Base-by-base conservation (phyloP, 139 green algal species). In the Monoraphidium neglectum region DNA sequence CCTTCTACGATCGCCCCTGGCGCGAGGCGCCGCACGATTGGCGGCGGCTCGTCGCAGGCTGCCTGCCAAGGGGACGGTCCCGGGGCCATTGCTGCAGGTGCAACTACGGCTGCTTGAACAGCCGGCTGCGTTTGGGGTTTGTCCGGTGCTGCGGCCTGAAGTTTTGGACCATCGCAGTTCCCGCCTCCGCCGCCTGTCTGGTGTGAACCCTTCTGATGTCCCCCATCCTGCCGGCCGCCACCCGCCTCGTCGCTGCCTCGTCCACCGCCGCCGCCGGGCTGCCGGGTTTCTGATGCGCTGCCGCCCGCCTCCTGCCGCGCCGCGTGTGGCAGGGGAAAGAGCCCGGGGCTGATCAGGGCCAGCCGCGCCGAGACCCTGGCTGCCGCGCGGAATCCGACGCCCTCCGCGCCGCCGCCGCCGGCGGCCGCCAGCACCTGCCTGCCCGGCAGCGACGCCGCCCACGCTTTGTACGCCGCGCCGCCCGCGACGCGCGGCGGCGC, bases 241-340 rank as follows among this genome's bases (percentile, higher is more conserved):
- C 43, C 43, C n/a, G n/a, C n/a, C n/a, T n/a, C n/a, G n/a, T n/a
- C n/a, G n/a, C n/a, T n/a, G n/a, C n/a, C n/a, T n/a, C n/a, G n/a
- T n/a, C n/a, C n/a, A n/a, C n/a, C n/a, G n/a, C n/a, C n/a, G n/a
- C n/a, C n/a, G n/a, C n/a, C n/a, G n/a, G n/a, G n/a, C n/a, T n/a
- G n/a, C n/a, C n/a, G n/a, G n/a, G n/a, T n/a, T n/a, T n/a, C n/a
- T n/a, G n/a, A n/a, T n/a, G n/a, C n/a, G n/a, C 10, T 16, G 6
- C 32, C 21, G 64, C 21, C 30, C 8, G 56, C 43, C 60, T 26
- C 16, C 68, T 53, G 1, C 28, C 35, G 6, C 21, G 37, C 53
- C 5, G 46, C 47, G 35, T 71, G 74, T 4, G 87, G 87, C 67
- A 92, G 84, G 21, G 88, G 88, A 65, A 92, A 92, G 26, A 92